Conservation (phyloP, 73 alveolate genomes). For the Paramecium sonneborni region DNA sequence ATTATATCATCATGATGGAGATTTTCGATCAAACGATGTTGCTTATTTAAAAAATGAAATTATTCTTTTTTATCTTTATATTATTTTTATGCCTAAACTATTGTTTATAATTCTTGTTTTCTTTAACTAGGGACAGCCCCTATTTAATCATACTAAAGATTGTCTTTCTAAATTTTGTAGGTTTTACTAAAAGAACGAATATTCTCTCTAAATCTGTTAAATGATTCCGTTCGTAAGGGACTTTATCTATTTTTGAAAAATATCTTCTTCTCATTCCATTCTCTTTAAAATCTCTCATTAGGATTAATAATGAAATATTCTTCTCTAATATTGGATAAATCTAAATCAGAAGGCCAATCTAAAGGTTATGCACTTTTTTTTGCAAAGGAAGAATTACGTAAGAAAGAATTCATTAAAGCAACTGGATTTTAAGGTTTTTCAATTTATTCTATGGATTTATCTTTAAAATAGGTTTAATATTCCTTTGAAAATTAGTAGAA, state of each 20-base stretch:
- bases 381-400: background rate
- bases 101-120: background rate
- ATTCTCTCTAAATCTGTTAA: background rate
- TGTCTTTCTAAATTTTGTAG: background rate
- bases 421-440: slow-evolving; percentile 25
- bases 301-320: background rate
- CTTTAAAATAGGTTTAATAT: slow-evolving; percentile 24
- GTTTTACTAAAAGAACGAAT: background rate
- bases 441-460: background rate
- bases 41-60: background rate
- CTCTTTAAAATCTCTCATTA: background rate
- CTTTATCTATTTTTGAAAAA: background rate
- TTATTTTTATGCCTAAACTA: background rate
- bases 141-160: background rate
- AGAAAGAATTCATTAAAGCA: background rate
- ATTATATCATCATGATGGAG: background rate
- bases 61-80: background rate
- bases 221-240: slow-evolving; percentile 36
- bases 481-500: slow-evolving; percentile 6
- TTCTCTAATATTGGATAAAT: background rate
- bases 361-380: background rate
- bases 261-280: slow-evolving; percentile 9
- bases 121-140: background rate
- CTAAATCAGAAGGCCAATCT: slow-evolving; percentile 30
- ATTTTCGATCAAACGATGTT: slow-evolving; percentile 13